A percentile compares a stretch with the other conserved stretches of the same genome.
Conservation (phyloP, 257 asterid genomes). For the Voacanga thouarsii region DNA sequence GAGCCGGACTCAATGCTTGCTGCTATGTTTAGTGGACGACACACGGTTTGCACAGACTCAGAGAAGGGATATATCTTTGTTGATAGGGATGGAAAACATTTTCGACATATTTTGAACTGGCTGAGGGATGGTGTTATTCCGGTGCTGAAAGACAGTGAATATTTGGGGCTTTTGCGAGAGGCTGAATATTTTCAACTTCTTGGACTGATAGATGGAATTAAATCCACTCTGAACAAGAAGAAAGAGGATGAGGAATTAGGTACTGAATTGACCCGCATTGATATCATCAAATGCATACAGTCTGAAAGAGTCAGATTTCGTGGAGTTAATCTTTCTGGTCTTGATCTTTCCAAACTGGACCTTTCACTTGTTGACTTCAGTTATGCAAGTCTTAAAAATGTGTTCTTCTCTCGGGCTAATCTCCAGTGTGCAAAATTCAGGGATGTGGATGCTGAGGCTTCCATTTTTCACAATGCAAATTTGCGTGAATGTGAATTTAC, state of each 20-base stretch:
- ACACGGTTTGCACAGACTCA: slow-evolving; percentile 60
- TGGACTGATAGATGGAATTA: slow-evolving; percentile 70
- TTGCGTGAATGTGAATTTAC: slow-evolving; percentile 93
- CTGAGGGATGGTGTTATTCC: slow-evolving; percentile 89
- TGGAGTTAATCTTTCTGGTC: slow-evolving; percentile 90
- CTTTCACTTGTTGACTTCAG: slow-evolving; percentile 91
- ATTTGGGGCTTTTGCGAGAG: slow-evolving; percentile 71
- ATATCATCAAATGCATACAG: slow-evolving; percentile 91
- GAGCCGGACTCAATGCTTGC: slow-evolving; percentile 96
- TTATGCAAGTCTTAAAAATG: slow-evolving; percentile 74
- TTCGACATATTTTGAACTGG: slow-evolving; percentile 91
- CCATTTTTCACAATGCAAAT: slow-evolving; percentile 88
- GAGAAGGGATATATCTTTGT: slow-evolving; percentile 85
- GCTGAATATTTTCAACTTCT: slow-evolving; percentile 93
- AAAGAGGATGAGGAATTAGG: slow-evolving; percentile 79
- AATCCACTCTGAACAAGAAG: slow-evolving; percentile 48
- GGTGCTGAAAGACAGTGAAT: slow-evolving; percentile 56
- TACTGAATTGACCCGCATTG: slow-evolving; percentile 78
- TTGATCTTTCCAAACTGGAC: slow-evolving; percentile 91
- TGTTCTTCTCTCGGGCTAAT: slow-evolving; percentile 89
- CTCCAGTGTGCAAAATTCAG: slow-evolving; percentile 89
- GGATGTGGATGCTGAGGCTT: slow-evolving; percentile 94
- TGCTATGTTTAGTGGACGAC: slow-evolving; percentile 97
- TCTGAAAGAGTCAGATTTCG: slow-evolving; percentile 88
- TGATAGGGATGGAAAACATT: slow-evolving; percentile 91